These are phyloP conservation scores for Gossypium longicalyx DNA, from an alignment of 345 rosid genomes.

Conservation along the genomic window DNA sequence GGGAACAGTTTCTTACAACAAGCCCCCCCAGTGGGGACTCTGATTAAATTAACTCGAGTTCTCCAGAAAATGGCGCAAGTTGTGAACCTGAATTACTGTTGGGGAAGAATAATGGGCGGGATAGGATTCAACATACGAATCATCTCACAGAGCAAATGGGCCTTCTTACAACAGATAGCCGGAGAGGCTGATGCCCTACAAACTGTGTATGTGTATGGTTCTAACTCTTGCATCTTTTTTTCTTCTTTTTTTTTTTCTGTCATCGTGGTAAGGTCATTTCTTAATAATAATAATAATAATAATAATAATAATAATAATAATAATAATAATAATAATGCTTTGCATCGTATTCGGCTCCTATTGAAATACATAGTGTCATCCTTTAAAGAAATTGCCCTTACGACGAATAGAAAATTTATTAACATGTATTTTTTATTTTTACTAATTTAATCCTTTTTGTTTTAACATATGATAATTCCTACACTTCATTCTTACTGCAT, in stretches of 20 bases:
- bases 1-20: constrained; percentile 61
- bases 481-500: no score
- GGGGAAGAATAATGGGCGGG: constrained; percentile 37
- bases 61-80: constrained; percentile 33
- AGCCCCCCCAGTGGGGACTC: constrained; percentile 48
- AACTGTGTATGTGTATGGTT: neutral
- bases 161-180: constrained; percentile 50
- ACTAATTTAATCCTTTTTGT: constrained; percentile 1
- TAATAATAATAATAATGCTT: no score
- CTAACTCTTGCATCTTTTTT: no score
- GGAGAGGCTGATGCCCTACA: constrained; percentile 27
- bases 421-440: neutral
- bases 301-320: no score
- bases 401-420: neutral
- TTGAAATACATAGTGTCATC: neutral
- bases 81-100: constrained; percentile 29
- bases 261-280: no score
- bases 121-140: constrained; percentile 45
- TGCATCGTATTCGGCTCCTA: neutral
- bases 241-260: no score
- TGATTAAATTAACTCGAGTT: constrained; percentile 42
- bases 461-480: no score
- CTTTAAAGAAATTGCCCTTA: neutral
- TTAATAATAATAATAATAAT: no score
- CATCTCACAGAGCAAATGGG: constrained; percentile 69